phyloP scores from a whole-genome alignment of 2,329 filamentous ascomycete genomes.

The Phyllosticta citriasiana region DNA sequence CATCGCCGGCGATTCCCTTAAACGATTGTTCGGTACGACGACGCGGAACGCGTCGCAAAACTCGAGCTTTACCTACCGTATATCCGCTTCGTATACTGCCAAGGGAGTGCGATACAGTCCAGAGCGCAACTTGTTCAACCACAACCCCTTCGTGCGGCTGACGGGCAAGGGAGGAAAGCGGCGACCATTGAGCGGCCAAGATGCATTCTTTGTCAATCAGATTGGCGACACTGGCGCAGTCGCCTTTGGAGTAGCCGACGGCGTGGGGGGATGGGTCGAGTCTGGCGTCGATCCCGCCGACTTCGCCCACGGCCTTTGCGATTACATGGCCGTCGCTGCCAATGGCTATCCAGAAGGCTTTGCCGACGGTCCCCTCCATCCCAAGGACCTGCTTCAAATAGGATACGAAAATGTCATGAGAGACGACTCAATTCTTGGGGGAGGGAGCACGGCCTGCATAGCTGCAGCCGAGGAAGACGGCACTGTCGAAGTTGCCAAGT shows the following conservation, averaged over 20 bases:
- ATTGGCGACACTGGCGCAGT: slow-evolving; percentile 63
- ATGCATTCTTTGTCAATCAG: slow-evolving; percentile 84
- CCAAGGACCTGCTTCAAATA: slow-evolving; percentile 64
- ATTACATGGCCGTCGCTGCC: slow-evolving; percentile 78
- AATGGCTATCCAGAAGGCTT: slow-evolving; percentile 42
- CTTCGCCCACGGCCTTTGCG: slow-evolving; percentile 88
- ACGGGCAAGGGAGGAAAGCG: slow-evolving; percentile 22
- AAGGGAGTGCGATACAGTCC: slow-evolving; percentile 29
- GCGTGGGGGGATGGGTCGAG: slow-evolving; percentile 90
- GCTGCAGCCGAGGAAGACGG: slow-evolving; percentile 66
- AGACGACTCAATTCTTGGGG: slow-evolving; percentile 64
- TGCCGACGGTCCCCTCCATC: slow-evolving; percentile 39
- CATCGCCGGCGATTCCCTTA: background rate
- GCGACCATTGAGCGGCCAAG: slow-evolving; percentile 76
- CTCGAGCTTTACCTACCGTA: slow-evolving; percentile 25
- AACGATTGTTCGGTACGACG: background rate
- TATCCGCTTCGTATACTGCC: slow-evolving; percentile 32
- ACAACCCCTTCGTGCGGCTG: slow-evolving; percentile 20
- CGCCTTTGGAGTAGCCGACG: slow-evolving; percentile 84
- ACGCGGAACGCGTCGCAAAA: slow-evolving; percentile 13
- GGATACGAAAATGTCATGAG: slow-evolving; percentile 75
- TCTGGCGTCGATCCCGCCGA: slow-evolving; percentile 88
- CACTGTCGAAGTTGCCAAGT: slow-evolving; percentile 76
- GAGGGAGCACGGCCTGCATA: slow-evolving; percentile 89
- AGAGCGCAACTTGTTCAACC: slow-evolving; percentile 26